Conservation (phyloP, 495 filamentous ascomycete genomes). For the Evansstolkia leycettana region DNA sequence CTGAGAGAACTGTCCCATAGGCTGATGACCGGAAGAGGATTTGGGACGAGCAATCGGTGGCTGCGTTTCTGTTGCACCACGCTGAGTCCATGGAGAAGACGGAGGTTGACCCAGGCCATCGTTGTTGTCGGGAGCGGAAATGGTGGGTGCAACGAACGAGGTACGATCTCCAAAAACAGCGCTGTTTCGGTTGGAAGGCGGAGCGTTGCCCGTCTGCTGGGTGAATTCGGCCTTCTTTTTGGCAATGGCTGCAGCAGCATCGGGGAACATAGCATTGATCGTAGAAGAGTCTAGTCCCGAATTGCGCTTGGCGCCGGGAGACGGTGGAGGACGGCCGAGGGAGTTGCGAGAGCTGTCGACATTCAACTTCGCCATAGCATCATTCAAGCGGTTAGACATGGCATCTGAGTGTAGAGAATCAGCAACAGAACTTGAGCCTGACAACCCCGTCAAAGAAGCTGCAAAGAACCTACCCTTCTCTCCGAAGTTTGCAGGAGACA, state of each 20-base stretch:
- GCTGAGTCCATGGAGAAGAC: constrained; percentile 66
- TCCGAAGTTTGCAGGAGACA: constrained; percentile 87
- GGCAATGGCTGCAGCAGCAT: constrained; percentile 93
- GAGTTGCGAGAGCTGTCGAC: constrained; percentile 81
- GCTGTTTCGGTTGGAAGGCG: constrained; percentile 89
- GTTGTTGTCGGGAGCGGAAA: constrained; percentile 52
- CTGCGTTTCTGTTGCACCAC: constrained; percentile 37
- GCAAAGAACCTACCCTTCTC: constrained; percentile 88
- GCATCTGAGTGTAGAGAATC: constrained; percentile 49
- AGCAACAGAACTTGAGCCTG: background rate
- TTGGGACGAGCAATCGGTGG: constrained; percentile 64
- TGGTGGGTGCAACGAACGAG: constrained; percentile 67
- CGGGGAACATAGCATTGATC: constrained; percentile 99
- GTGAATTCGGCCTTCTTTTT: constrained; percentile 96
- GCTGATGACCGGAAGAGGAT: constrained; percentile 74
- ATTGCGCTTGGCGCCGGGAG: constrained; percentile 71
- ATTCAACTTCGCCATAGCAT: constrained; percentile 93
- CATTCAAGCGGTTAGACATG: constrained; percentile 91
- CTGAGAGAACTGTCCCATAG: constrained; percentile 96
- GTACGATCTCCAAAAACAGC: constrained; percentile 67
- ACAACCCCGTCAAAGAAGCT: background rate
- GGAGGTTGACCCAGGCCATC: constrained; percentile 48
- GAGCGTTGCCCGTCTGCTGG: constrained; percentile 81
- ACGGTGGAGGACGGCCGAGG: constrained; percentile 64
- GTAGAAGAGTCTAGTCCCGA: constrained; percentile 83